These are phyloP conservation scores for Sphaerulina musiva DNA, from an alignment of 2,329 filamentous ascomycete genomes.

Conservation along the genomic window DNA sequence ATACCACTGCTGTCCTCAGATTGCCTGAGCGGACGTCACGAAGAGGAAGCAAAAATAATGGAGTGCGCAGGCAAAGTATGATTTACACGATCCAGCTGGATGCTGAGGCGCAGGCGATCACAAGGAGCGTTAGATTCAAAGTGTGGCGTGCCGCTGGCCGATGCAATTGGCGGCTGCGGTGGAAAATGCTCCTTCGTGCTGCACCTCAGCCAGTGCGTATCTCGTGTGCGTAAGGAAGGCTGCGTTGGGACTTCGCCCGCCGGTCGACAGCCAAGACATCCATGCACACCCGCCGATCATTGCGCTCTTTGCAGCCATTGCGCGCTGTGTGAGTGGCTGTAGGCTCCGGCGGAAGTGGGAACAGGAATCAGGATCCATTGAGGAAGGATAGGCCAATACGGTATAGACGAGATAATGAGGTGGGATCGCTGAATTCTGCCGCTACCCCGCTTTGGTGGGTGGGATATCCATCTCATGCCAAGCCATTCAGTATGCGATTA, in stretches of 20 bases:
- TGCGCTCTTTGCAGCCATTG: background rate
- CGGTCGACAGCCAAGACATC: too few species aligned
- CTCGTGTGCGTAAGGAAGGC: too few species aligned
- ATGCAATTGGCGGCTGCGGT: conserved; percentile 3
- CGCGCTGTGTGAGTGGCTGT: background rate
- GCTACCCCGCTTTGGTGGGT: too few species aligned
- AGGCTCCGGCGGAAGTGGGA: background rate
- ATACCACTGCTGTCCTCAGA: background rate
- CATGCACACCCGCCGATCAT: conserved; percentile 3
- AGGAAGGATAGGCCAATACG: too few species aligned
- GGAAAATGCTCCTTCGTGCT: background rate
- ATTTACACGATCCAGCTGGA: background rate
- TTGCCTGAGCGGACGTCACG: background rate
- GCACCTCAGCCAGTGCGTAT: background rate
- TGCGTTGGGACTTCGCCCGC: too few species aligned
- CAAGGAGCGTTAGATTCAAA: background rate
- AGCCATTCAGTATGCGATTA: background rate
- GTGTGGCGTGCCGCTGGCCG: background rate
- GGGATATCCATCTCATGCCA: background rate
- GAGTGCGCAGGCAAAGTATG: background rate
- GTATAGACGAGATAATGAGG: too few species aligned
- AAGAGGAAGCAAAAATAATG: background rate
- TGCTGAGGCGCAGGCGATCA: background rate
- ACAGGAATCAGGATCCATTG: too few species aligned
- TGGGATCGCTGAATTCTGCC: too few species aligned